Evolutionary conservation across 2,329 filamentous ascomycete genomes (phyloP).

Genomic region (Cordyceps militaris): DNA sequence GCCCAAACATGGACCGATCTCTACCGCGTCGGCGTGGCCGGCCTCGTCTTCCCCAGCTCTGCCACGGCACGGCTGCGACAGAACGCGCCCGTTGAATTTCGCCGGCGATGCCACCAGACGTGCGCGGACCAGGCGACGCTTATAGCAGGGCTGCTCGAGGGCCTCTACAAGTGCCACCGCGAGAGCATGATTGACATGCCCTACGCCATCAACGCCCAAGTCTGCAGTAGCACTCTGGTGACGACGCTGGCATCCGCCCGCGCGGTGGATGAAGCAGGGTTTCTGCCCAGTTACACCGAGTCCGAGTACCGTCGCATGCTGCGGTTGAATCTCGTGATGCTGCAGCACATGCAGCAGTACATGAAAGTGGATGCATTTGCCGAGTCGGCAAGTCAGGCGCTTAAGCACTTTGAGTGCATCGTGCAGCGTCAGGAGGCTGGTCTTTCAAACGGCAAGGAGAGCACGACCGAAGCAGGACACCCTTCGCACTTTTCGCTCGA

Average conservation of each 20-base stretch:
- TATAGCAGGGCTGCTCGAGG: constrained; percentile 1
- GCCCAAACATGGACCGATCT: constrained; percentile 12
- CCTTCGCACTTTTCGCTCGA: constrained; percentile 9
- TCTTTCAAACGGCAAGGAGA: neutral
- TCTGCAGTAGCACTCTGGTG: constrained; percentile 11
- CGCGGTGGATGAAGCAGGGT: neutral
- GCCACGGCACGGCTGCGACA: constrained; percentile 7
- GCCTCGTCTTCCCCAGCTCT: constrained; percentile 6
- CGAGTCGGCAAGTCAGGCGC: constrained; percentile 9
- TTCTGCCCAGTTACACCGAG: neutral
- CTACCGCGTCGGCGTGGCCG: constrained; percentile 8
- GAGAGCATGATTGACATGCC: constrained; percentile 11
- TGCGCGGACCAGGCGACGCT: constrained; percentile 1
- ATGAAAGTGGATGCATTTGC: constrained; percentile 10
- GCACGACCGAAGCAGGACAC: neutral
- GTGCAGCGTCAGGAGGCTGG: neutral
- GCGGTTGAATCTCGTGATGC: neutral
- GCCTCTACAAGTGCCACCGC: constrained; percentile 7
- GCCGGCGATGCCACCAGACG: constrained; percentile 1
- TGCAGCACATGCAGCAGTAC: constrained; percentile 9
- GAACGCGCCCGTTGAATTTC: constrained; percentile 1
- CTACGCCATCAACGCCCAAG: constrained; percentile 10
- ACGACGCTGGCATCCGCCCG: constrained; percentile 11
- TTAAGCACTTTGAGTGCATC: constrained; percentile 9
- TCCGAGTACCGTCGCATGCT: neutral